Evolutionary conservation across 768 basidiomycete genomes (phyloP).

Genomic region (Chalciporus pseudorubinellus): DNA sequence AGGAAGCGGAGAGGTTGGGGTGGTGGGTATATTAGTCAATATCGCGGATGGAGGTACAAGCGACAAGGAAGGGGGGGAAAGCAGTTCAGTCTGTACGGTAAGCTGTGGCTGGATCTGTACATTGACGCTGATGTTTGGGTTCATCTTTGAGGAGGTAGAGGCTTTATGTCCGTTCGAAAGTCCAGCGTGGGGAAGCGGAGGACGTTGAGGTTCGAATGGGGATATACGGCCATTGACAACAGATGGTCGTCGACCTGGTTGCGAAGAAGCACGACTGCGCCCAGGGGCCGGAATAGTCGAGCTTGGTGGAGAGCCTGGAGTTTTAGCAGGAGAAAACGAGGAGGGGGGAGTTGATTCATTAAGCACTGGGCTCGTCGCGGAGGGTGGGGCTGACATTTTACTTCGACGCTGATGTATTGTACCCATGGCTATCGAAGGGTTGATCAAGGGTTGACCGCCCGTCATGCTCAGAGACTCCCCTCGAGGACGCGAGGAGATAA

Average conservation of each 20-base stretch:
- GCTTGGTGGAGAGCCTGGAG: slow-evolving; percentile 40
- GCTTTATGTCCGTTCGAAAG: slow-evolving; percentile 52
- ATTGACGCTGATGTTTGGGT: slow-evolving; percentile 43
- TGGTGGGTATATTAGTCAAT: slow-evolving; percentile 60
- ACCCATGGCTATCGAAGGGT: slow-evolving; percentile 56
- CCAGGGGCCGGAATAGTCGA: slow-evolving; percentile 37
- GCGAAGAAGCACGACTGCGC: slow-evolving; percentile 70
- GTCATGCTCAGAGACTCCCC: slow-evolving; percentile 46
- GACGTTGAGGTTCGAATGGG: slow-evolving; percentile 48
- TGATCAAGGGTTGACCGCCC: slow-evolving; percentile 47
- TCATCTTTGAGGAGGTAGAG: slow-evolving; percentile 60
- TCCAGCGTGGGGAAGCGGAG: slow-evolving; percentile 47
- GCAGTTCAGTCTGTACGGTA: slow-evolving; percentile 50
- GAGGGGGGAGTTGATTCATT: slow-evolving; percentile 39
- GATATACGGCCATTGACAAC: slow-evolving; percentile 50
- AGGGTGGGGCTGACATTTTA: slow-evolving; percentile 62
- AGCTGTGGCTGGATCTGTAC: slow-evolving; percentile 49
- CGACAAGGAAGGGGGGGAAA: slow-evolving; percentile 38
- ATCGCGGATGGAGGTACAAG: slow-evolving; percentile 47
- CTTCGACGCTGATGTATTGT: slow-evolving; percentile 67
- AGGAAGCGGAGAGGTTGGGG: slow-evolving; percentile 77
- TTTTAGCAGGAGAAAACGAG: slow-evolving; percentile 32
- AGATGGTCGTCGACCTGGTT: slow-evolving; percentile 72
- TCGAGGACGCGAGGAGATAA: slow-evolving; percentile 50
- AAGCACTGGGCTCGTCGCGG: slow-evolving; percentile 31